Conservation (phyloP, 345 rosid genomes). For the Sisymbrium altissimum region DNA sequence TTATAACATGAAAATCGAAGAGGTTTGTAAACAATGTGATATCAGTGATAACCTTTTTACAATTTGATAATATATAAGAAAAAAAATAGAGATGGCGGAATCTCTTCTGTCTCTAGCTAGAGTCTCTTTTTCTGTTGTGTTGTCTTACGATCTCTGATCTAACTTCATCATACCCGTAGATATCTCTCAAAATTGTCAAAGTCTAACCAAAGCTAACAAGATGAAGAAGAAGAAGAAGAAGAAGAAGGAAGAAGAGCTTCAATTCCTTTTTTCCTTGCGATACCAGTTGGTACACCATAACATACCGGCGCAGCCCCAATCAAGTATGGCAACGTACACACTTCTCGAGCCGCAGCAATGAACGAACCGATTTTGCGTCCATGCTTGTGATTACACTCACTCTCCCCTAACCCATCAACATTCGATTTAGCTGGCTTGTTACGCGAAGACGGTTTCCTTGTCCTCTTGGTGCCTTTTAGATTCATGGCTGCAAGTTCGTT, state of each 20-base stretch:
- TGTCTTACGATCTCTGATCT: background rate
- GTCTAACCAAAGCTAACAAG: background rate
- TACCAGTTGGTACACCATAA: slow-evolving; percentile 90
- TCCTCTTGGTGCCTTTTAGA: slow-evolving; percentile 35
- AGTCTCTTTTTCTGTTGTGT: background rate
- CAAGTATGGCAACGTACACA: slow-evolving; percentile 62
- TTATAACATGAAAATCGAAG: background rate
- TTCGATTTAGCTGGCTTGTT: slow-evolving; percentile 35
- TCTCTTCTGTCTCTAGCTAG: background rate
- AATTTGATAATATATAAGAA: background rate
- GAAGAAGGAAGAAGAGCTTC: slow-evolving; percentile 21
- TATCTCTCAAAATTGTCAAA: background rate
- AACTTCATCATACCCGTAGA: background rate
- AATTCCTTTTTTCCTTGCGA: slow-evolving; percentile 46
- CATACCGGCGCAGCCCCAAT: slow-evolving; percentile 96
- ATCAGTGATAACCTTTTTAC: slow-evolving; percentile 2
- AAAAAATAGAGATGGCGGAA: background rate
- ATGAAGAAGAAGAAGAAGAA: slow-evolving; percentile 6
- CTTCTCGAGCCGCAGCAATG: slow-evolving; percentile 72
- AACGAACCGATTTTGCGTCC: slow-evolving; percentile 68
- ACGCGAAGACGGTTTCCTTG: slow-evolving; percentile 42
- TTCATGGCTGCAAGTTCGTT: slow-evolving; percentile 54
- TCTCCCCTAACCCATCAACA: slow-evolving; percentile 15
- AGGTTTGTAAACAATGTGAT: background rate
- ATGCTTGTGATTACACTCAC: slow-evolving; percentile 40